These are phyloP conservation scores for Cladosporium sp. DNA, from an alignment of 2,329 filamentous ascomycete genomes.

Conservation along the genomic window DNA sequence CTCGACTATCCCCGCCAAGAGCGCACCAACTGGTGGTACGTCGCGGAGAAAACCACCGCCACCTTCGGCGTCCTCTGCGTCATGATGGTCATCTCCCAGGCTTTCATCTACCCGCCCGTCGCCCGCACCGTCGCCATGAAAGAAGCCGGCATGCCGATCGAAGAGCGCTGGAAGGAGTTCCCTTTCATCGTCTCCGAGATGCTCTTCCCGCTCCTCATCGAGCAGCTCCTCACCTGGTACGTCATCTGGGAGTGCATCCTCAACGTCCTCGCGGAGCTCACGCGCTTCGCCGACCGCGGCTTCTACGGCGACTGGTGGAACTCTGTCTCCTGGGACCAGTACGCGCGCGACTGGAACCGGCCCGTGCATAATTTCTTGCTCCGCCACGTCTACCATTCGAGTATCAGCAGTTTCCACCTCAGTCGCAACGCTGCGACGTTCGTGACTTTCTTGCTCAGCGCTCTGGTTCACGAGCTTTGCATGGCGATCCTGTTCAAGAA, in stretches of 20 bases:
- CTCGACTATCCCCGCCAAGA: conserved; percentile 69
- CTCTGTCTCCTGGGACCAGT: conserved; percentile 62
- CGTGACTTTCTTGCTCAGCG: conserved; percentile 67
- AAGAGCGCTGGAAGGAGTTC: conserved; percentile 58
- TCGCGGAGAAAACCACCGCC: conserved; percentile 63
- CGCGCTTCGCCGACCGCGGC: conserved; percentile 67
- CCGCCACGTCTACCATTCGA: conserved; percentile 72
- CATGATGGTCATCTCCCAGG: conserved; percentile 73
- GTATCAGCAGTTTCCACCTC: conserved; percentile 66
- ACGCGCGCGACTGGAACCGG: conserved; percentile 74
- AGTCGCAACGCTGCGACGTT: conserved; percentile 66
- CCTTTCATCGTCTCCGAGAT: conserved; percentile 71
- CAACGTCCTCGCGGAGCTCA: conserved; percentile 71
- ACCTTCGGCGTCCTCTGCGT: conserved; percentile 68
- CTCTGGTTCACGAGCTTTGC: conserved; percentile 66
- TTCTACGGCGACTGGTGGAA: conserved; percentile 56
- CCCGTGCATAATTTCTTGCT: conserved; percentile 73
- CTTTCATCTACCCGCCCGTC: conserved; percentile 71
- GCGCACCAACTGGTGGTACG: conserved; percentile 66
- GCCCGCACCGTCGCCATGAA: conserved; percentile 62
- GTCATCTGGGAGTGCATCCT: conserved; percentile 66
- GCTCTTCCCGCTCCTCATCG: conserved; percentile 71
- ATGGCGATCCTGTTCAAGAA: conserved; percentile 80
- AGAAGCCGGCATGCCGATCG: conserved; percentile 56
- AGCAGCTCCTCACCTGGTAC: conserved; percentile 73